phyloP scores from a whole-genome alignment of 352 stramenopile genomes.

The Globisporangium uncinulatum region DNA sequence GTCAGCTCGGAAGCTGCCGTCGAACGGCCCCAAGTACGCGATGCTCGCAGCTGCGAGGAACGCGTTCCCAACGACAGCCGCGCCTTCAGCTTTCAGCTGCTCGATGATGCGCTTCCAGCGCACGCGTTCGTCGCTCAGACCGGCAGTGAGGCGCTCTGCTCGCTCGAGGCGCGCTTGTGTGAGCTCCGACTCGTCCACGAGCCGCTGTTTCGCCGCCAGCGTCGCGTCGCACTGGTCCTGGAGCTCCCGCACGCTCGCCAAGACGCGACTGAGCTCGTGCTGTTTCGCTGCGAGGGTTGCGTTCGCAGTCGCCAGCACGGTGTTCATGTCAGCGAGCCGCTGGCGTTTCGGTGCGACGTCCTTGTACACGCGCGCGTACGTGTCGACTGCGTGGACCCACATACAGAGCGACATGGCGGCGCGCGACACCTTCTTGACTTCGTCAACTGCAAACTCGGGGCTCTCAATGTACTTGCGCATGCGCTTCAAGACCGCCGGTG shows the following conservation, averaged over 20 bases:
- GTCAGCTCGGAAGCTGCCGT: conserved; percentile 27
- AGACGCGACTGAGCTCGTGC: conserved; percentile 49
- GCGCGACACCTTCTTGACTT: conserved; percentile 77
- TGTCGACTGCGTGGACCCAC: conserved; percentile 84
- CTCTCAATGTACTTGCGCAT: conserved; percentile 83
- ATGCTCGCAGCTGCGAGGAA: conserved; percentile 61
- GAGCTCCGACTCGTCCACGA: conserved; percentile 58
- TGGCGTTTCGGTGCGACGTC: conserved; percentile 77
- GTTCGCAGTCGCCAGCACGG: conserved; percentile 66
- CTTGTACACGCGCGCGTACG: conserved; percentile 68
- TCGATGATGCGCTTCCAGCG: conserved; percentile 68
- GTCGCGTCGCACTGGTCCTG: conserved; percentile 62
- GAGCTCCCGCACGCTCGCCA: conserved; percentile 41
- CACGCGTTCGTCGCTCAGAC: conserved; percentile 63
- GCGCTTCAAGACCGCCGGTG: conserved; percentile 46
- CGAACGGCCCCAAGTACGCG: conserved; percentile 65
- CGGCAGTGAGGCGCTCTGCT: conserved; percentile 56
- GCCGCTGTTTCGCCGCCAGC: conserved; percentile 56
- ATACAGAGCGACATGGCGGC: conserved; percentile 85
- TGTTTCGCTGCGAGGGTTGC: conserved; percentile 62
- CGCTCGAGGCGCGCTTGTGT: conserved; percentile 47
- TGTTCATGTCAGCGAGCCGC: conserved; percentile 65
- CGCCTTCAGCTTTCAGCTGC: conserved; percentile 34
- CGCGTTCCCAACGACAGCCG: conserved; percentile 46
- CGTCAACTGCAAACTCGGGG: conserved; percentile 75